A percentile compares a stretch with the other conserved stretches of the same genome.
Evolutionary conservation across 257 asterid genomes (phyloP).

Genomic region (Forsythia suspensa): DNA sequence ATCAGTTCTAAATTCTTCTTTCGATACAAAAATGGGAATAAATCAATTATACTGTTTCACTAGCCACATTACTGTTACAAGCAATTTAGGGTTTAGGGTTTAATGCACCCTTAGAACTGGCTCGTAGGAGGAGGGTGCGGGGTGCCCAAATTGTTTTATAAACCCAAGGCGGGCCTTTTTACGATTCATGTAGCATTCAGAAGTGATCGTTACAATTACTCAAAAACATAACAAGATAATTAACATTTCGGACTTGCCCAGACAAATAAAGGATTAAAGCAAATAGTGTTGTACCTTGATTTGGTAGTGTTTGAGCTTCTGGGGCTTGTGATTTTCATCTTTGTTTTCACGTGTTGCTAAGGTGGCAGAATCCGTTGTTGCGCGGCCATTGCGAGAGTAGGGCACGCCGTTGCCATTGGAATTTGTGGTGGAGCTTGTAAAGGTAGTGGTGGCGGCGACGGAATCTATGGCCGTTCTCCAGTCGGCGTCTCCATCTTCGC

Average conservation of each 20-base stretch:
- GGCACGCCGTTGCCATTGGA: slow-evolving; percentile 10
- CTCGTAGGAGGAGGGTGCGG: not conserved
- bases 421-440: slow-evolving; percentile 6
- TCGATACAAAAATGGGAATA: not conserved
- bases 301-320: slow-evolving; percentile 65
- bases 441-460: slow-evolving; percentile 40
- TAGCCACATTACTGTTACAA: not conserved
- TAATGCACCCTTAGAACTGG: not conserved
- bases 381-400: slow-evolving; percentile 7
- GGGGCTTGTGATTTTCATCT: slow-evolving; percentile 38
- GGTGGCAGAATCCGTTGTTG: slow-evolving; percentile 1
- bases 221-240: not conserved
- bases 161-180: not conserved
- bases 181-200: not conserved
- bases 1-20: not conserved
- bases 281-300: slow-evolving; percentile 46
- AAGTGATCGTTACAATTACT: not conserved
- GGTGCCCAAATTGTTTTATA: not conserved
- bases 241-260: too few relatives aligned
- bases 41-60: not conserved
- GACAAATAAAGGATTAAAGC: not conserved
- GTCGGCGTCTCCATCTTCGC: slow-evolving; percentile 81
- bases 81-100: not conserved
- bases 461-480: slow-evolving; percentile 91
- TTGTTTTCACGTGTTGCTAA: slow-evolving; percentile 24